Evolutionary conservation across 345 rosid genomes (phyloP).

Genomic region (Lumnitzera littorea): DNA sequence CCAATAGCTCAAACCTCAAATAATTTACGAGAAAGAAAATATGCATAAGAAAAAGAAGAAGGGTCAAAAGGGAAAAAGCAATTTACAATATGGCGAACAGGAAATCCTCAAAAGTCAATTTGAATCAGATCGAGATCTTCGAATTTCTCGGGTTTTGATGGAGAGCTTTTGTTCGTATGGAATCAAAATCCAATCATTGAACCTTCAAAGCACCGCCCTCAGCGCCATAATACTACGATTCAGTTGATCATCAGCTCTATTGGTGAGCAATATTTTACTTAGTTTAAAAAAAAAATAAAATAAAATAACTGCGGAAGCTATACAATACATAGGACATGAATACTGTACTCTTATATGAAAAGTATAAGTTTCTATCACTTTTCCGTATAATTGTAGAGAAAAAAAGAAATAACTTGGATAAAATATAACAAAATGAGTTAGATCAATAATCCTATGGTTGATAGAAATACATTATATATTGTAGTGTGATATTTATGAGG

Average conservation of each 20-base stretch:
- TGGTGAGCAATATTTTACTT: background rate
- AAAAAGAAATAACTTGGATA: no score
- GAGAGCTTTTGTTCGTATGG: constrained; percentile 3
- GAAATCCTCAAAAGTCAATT: constrained; percentile 2
- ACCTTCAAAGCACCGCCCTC: constrained; percentile 1
- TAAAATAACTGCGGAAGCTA: no score
- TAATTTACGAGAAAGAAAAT: constrained; percentile 5
- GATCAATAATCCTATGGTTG: no score
- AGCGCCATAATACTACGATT: constrained; percentile 1
- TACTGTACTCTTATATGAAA: no score
- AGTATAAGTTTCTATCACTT: no score
- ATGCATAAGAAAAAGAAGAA: constrained; percentile 4
- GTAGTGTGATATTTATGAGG: no score
- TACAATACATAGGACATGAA: no score
- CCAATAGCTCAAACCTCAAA: background rate
- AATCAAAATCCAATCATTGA: constrained; percentile 12
- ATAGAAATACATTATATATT: no score
- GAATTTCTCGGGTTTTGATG: background rate
- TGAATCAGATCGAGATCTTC: constrained; percentile 7
- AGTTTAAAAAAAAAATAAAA: no score
- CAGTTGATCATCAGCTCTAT: constrained; percentile 2
- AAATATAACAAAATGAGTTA: no score
- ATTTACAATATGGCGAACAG: constrained; percentile 1
- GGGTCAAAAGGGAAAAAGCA: background rate
- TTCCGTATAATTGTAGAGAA: no score